Base-by-base conservation (phyloP, 345 rosid genomes). In the Acer negundo region DNA sequence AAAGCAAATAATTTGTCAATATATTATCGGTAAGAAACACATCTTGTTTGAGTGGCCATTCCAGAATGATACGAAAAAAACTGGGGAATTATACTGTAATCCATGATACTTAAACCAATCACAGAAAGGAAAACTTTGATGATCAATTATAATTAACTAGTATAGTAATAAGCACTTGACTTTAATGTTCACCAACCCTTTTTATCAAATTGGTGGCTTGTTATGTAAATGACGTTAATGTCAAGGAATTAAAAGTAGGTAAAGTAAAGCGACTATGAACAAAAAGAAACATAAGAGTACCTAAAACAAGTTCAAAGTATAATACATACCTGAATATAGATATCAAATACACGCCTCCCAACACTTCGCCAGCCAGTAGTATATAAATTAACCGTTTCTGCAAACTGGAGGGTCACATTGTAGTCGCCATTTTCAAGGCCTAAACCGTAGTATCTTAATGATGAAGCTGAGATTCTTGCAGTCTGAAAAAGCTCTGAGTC, bases 371-470 rank as follows among this genome's bases (percentile, higher is more conserved):
- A 89, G 1, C 74, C 72, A 12, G 24, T 69, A 17, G 80, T 67
- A 59, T 77, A 75, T 47, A 1, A 17, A 53, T 83, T 83, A 24
- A 55, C 67, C 22, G 26, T 72, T 78, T 89, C 93, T 24, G 88
- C 85, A 83, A 89, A 89, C 67, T 77, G 84, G 58, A 89, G 87
- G 58, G 46, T 75, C 49, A 89, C 85, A 62, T 75, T 89, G 79
- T 93, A 93, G 84, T 88, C 87, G 23, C 94, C 98, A 87, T 91
- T 91, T 87, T 93, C 73, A 20, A 93, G 94, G 53, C 96, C 94
- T 81, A 93, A 77, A 9, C 94, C 97, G 61, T 88, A 93, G 84
- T 91, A 91, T 82, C 93, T 86, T 68, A 93, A 73, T n/a, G 98
- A 91, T 6, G 93, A 87, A 75, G 94, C 86, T 69, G 98, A 90